A percentile compares a stretch with the other conserved stretches of the same genome.
These are phyloP conservation scores for Cercospora beticola DNA, from an alignment of 2,329 filamentous ascomycete genomes.

Conservation along the genomic window DNA sequence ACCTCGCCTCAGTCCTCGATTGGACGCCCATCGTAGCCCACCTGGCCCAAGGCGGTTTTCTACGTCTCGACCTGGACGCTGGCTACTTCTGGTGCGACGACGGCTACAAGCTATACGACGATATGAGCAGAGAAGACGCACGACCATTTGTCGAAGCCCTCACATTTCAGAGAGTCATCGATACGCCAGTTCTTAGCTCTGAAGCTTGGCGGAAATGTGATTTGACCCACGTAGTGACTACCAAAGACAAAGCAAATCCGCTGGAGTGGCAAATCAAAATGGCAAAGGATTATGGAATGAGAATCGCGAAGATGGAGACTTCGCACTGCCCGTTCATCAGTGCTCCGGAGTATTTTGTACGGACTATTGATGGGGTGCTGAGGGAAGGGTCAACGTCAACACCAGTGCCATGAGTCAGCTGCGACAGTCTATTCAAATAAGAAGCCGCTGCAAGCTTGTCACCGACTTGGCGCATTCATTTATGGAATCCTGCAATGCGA, in stretches of 20 bases:
- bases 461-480: too few species aligned
- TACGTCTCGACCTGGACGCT: not conserved
- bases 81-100: constrained; percentile 2
- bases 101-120: constrained; percentile 14
- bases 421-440: too few species aligned
- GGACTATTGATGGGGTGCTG: constrained; percentile 9
- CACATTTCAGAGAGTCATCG: constrained; percentile 6
- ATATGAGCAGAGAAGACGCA: constrained; percentile 16
- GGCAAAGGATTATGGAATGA: constrained; percentile 14
- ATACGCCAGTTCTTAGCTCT: not conserved
- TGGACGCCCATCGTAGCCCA: not conserved
- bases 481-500: too few species aligned
- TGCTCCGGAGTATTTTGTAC: constrained; percentile 12
- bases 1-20: constrained; percentile 12
- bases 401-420: not conserved
- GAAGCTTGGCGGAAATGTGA: constrained; percentile 6
- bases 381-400: not conserved
- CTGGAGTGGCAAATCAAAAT: constrained; percentile 7
- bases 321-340: constrained; percentile 15
- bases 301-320: constrained; percentile 13
- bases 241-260: constrained; percentile 8
- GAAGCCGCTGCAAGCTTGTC: too few species aligned
- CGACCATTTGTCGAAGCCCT: constrained; percentile 15
- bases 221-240: constrained; percentile 4
- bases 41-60: not conserved